Percentiles rank a stretch among this genome's conserved stretches.
phyloP scores from a whole-genome alignment of 306 rosid genomes.

The Biancaea sappan region DNA sequence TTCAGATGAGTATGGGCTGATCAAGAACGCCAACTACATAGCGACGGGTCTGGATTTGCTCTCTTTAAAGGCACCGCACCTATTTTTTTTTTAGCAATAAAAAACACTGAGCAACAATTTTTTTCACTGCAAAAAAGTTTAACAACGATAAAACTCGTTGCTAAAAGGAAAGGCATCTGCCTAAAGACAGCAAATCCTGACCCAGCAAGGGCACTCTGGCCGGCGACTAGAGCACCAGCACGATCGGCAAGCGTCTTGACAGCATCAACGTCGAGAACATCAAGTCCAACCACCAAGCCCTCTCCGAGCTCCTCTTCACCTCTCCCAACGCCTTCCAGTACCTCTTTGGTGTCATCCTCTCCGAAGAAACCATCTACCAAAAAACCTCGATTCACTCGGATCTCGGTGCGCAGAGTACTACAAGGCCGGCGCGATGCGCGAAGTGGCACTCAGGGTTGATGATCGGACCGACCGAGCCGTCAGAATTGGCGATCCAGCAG shows the following conservation, averaged over 20 bases:
- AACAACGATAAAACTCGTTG: too few relatives aligned
- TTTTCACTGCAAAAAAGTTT: too few relatives aligned
- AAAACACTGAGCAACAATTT: too few relatives aligned
- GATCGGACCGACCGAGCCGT: slow-evolving; percentile 61
- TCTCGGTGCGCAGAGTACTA: slow-evolving; percentile 61
- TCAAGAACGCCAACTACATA: slow-evolving; percentile 67
- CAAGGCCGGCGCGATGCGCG: slow-evolving; percentile 72
- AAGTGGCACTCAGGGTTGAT: slow-evolving; percentile 75
- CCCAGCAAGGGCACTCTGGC: slow-evolving; percentile 79
- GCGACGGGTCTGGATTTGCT: too few relatives aligned
- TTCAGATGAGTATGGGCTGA: slow-evolving; percentile 63
- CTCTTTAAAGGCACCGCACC: too few relatives aligned
- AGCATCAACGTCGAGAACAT: slow-evolving; percentile 68
- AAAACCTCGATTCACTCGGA: slow-evolving; percentile 58
- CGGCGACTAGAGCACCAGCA: slow-evolving; percentile 80
- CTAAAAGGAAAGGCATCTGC: too few relatives aligned
- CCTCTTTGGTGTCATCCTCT: slow-evolving; percentile 74
- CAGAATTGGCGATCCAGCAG: slow-evolving; percentile 61
- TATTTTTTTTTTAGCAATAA: too few relatives aligned
- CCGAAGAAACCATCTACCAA: slow-evolving; percentile 76
- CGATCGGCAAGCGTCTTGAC: slow-evolving; percentile 69
- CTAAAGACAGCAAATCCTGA: too few relatives aligned
- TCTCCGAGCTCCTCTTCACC: slow-evolving; percentile 74
- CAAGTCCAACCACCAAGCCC: slow-evolving; percentile 69
- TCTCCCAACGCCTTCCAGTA: slow-evolving; percentile 54